Percentiles rank a stretch among this genome's conserved stretches.
Evolutionary conservation across 768 basidiomycete genomes (phyloP).

Genomic region (Filobasidium floriforme): DNA sequence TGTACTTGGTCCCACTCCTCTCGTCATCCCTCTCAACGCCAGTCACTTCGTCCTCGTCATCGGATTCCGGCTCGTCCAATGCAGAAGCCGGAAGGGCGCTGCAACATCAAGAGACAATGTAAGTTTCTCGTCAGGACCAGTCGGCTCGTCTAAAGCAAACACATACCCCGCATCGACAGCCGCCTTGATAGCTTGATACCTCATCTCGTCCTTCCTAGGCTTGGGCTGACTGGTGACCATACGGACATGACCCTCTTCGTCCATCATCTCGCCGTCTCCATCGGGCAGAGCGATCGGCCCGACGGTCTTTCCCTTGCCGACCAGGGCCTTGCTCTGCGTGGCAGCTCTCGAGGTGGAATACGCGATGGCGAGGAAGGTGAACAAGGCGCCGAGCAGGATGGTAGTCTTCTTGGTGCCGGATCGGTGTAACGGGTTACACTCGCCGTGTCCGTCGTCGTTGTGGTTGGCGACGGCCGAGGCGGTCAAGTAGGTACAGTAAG

Average conservation of each 20-base stretch:
- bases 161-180: conserved; percentile 89
- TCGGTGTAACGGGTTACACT: conserved; percentile 79
- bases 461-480: conserved; percentile 91
- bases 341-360: conserved; percentile 95
- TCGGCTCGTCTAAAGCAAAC: not conserved
- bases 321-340: conserved; percentile 84
- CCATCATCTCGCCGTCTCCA: conserved; percentile 52
- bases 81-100: conserved; percentile 92
- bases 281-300: conserved; percentile 59
- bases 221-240: conserved; percentile 74
- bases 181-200: conserved; percentile 87
- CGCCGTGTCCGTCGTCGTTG: conserved; percentile 52
- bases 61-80: conserved; percentile 63
- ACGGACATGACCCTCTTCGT: conserved; percentile 52
- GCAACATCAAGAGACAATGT: not conserved
- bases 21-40: conserved; percentile 85
- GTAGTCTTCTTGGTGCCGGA: conserved; percentile 69
- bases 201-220: conserved; percentile 68
- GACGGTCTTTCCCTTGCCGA: conserved; percentile 54
- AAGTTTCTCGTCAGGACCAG: not conserved
- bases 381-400: conserved; percentile 79
- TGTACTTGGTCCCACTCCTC: conserved; percentile 85
- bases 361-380: conserved; percentile 96
- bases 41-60: conserved; percentile 47
- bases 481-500: conserved; percentile 91